Base-by-base conservation (phyloP, 495 filamentous ascomycete species). In the Daldinia vernicosa region DNA sequence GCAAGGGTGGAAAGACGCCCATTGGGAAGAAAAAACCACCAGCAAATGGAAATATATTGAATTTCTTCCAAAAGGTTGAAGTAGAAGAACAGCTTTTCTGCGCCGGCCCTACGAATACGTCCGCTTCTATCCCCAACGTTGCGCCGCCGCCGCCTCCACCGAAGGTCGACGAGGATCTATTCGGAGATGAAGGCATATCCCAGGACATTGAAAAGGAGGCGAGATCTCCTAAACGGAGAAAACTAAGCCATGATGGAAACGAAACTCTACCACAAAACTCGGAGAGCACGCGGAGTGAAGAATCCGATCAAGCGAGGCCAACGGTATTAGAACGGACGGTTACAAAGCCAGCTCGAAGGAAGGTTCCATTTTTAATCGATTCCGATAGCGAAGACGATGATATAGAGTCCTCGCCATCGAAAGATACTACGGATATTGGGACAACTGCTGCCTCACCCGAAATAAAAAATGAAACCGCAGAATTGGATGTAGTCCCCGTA, bases 11-110 rank as follows among this genome's bases (percentile, higher is more conserved):
- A 6, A 76, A 74, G 58, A 69, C 67, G 1, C 66, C 67, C 0
- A 57, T 47, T 35, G 65, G 45, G 45, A 77, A 78, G 59, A 67
- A 70, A 47, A 81, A 76, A 26, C 27, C 71, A 22, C 40, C 74
- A 11, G 66, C 84, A 6, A 96, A 95, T 77, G 83, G 81, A 11
- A 97, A 89, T 69, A 96, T 97, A 53, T 66, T 80, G 17, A 80
- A 71, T 53, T 80, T 78, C 70, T 80, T 80, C 69, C 76, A 76
- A 19, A 80, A 80, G 56, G 74, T 77, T 6, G 76, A 78, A 52
- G 72, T 76, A 9, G 76, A 77, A 12, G 78, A 78, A 22, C 74
- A 75, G 39, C 63, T 75, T 6, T 76, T 80, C 55, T 65, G 74
- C 22, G 70, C 67, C 2, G 74, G 57, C 4, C 56, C 66, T n/a